phyloP scores from a whole-genome alignment of 2,329 filamentous ascomycete genomes.

The Metarhizium brunneum region DNA sequence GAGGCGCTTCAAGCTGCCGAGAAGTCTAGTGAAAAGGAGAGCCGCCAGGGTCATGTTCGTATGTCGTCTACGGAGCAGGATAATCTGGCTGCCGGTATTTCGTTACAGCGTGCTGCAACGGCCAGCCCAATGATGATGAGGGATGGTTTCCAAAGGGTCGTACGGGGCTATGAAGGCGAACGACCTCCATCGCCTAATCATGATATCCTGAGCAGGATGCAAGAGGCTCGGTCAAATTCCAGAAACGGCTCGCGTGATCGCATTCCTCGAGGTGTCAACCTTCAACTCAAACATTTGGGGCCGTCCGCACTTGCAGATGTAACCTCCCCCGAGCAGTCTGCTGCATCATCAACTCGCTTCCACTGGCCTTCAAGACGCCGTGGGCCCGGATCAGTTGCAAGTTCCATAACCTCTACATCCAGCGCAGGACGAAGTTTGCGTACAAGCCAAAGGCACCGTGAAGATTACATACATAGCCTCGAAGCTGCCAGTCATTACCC shows the following conservation, averaged over 20 bases:
- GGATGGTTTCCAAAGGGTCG: slow-evolving; percentile 30
- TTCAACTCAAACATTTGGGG: slow-evolving; percentile 55
- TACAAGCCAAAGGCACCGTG: slow-evolving; percentile 51
- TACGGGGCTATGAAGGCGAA: slow-evolving; percentile 20
- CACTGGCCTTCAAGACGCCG: slow-evolving; percentile 46
- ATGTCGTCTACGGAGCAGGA: slow-evolving; percentile 32
- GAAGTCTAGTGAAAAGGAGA: slow-evolving; percentile 16
- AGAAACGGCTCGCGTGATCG: slow-evolving; percentile 68
- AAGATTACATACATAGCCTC: slow-evolving; percentile 80
- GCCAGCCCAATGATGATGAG: slow-evolving; percentile 58
- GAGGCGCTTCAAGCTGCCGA: slow-evolving; percentile 18
- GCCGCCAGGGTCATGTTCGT: slow-evolving; percentile 22
- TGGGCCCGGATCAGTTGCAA: slow-evolving; percentile 45
- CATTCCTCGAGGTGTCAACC: slow-evolving; percentile 59
- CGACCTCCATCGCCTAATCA: slow-evolving; percentile 54
- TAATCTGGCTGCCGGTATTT: slow-evolving; percentile 32
- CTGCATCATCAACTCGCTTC: slow-evolving; percentile 41
- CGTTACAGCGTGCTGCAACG: slow-evolving; percentile 56
- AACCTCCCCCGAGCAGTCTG: slow-evolving; percentile 48
- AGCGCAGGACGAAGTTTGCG: slow-evolving; percentile 42
- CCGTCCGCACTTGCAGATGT: slow-evolving; percentile 40
- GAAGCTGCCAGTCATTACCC: slow-evolving; percentile 64
- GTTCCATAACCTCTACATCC: slow-evolving; percentile 48
- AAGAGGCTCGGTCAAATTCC: slow-evolving; percentile 45
- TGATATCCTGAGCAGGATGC: slow-evolving; percentile 52